Percentiles rank a stretch among this genome's conserved stretches.
Evolutionary conservation across 768 basidiomycete species (phyloP).

Genomic region (Erythrobasidium yunnanense): DNA sequence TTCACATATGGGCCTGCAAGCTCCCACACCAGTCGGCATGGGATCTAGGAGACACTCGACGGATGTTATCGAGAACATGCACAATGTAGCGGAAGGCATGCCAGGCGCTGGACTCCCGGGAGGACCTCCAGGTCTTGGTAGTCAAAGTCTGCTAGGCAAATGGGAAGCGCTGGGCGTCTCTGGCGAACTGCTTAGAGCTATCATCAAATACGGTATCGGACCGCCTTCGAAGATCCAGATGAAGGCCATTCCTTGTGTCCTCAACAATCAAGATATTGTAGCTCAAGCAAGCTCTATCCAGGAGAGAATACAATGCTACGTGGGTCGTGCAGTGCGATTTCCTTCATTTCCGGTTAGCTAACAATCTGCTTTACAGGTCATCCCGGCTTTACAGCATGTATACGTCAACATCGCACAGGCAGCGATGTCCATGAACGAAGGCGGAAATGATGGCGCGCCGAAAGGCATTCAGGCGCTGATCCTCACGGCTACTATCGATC

Average conservation of each 20-base stretch:
- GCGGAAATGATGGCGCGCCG: constrained; percentile 45
- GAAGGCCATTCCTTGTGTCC: constrained; percentile 84
- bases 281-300: constrained; percentile 98
- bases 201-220: constrained; percentile 26
- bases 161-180: constrained; percentile 21
- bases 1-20: constrained; percentile 1
- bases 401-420: constrained; percentile 31
- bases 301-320: constrained; percentile 93
- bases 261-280: constrained; percentile 82
- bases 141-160: constrained; percentile 15
- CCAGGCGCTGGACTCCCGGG: constrained; percentile 3
- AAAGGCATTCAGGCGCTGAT: constrained; percentile 81
- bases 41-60: constrained; percentile 10
- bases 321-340: constrained; percentile 43
- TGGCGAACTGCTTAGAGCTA: constrained; percentile 22
- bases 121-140: constrained; percentile 9
- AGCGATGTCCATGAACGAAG: constrained; percentile 40
- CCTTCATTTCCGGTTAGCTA: not conserved
- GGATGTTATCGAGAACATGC: constrained; percentile 24
- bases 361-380: not conserved
- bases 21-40: constrained; percentile 23
- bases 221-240: constrained; percentile 99
- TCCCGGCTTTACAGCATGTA: constrained; percentile 24
- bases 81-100: constrained; percentile 22
- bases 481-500: constrained; percentile 95